Base-by-base conservation (phyloP, 208 protist species). In the Porcisia deanei region DNA sequence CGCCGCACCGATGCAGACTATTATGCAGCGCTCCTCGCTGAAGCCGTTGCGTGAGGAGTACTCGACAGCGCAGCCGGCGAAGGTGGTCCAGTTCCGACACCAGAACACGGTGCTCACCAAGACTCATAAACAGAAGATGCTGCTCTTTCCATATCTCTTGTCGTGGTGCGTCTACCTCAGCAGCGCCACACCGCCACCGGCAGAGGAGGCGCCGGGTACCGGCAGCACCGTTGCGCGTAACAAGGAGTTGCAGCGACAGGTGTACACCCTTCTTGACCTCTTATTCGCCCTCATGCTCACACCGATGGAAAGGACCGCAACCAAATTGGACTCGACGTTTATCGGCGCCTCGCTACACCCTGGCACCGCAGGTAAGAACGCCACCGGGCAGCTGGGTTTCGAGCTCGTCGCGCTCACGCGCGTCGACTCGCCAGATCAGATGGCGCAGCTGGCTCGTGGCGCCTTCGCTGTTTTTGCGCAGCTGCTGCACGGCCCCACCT, bases 51-150 rank as follows among this genome's bases (percentile, higher is more conserved):
- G 93, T 7, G 73, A 75, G 34, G 88, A 94, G 49, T 94, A 91
- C 77, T 88, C 83, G 9, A 76, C 82, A 1, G 34, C 82, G 20
- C 79, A 82, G 55, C 93, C 88, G 1, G 79, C 83, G 34, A 97
- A 94, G 75, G 34, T 93, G 1, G 75, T 81, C 2, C 67, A 82
- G 57, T 91, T 96, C 43, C 84, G 83, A 20, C 82, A 82, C 30
- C 82, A 94, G 47, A 87, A 89, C 70, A 45, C 58, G 16, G 82
- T 92, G 12, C 81, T 96, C 25, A 47, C 66, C 43, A 95, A 94
- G 82, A 95, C 91, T 43, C 87, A 91, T 59, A 97, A 97, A 72
- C 93, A 96, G 71, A 92, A 91, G 79, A 79, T 94, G 59, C 76
- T 91, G 25, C 84, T 97, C 54, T 96, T 96, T 63, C 88, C 89